Conservation (phyloP, 805 yeast genomes). For the Starmera dryadoides region DNA sequence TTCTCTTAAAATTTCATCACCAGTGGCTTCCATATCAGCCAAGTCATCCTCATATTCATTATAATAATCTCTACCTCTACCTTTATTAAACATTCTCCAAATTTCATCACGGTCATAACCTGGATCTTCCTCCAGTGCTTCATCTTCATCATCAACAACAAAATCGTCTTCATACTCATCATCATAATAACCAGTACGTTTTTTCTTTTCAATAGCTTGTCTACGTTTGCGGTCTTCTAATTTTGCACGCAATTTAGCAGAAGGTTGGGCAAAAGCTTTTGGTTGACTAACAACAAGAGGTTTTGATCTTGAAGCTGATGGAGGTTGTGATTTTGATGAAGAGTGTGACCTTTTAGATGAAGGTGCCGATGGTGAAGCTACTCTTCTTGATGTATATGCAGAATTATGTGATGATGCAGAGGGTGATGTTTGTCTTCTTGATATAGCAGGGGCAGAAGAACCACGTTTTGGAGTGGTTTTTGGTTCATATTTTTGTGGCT, state of each 20-base stretch:
- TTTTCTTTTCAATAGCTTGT: slow-evolving; percentile 10
- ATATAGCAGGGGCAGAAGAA: too few species aligned
- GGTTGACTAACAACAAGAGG: slow-evolving; percentile 4
- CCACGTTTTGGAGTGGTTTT: slow-evolving; percentile 1
- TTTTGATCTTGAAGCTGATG: neutral
- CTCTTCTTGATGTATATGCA: neutral
- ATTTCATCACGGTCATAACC: slow-evolving; percentile 82
- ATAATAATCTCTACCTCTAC: slow-evolving; percentile 42
- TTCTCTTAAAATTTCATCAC: slow-evolving; percentile 79
- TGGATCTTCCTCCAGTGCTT: slow-evolving; percentile 16
- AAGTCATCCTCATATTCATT: slow-evolving; percentile 40
- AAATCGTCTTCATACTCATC: slow-evolving; percentile 48
- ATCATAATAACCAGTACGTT: slow-evolving; percentile 31
- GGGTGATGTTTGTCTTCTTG: neutral
- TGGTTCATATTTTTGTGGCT: slow-evolving; percentile 1
- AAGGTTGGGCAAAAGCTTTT: slow-evolving; percentile 46
- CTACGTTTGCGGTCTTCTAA: slow-evolving; percentile 25
- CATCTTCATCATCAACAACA: slow-evolving; percentile 44
- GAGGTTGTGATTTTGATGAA: slow-evolving; percentile 1
- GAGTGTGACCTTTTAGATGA: too few species aligned
- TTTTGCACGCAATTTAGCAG: slow-evolving; percentile 43
- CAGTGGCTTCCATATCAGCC: slow-evolving; percentile 88
- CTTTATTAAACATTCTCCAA: slow-evolving; percentile 77
- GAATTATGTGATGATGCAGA: slow-evolving; percentile 1
- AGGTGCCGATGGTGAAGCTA: too few species aligned